phyloP scores from a whole-genome alignment of 2,329 filamentous ascomycete species.

The Alternaria sp. region DNA sequence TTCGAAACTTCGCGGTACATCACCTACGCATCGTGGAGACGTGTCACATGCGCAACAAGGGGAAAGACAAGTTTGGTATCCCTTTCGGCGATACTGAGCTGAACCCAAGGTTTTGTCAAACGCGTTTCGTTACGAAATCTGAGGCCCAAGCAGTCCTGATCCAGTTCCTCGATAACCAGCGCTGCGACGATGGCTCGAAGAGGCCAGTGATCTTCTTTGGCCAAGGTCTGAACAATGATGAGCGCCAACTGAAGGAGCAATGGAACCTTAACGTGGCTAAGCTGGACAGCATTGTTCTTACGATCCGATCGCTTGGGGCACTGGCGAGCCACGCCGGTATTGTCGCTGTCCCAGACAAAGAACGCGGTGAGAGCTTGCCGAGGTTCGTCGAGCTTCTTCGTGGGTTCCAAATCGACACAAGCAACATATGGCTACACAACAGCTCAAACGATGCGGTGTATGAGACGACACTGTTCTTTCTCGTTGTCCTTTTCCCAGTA shows the following conservation, averaged over 20 bases:
- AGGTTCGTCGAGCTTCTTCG: background rate
- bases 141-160: background rate
- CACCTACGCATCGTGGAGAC: background rate
- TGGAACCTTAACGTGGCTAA: background rate
- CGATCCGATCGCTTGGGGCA: background rate
- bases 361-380: background rate
- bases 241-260: background rate
- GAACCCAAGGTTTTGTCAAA: background rate
- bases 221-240: background rate
- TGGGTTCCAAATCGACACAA: background rate
- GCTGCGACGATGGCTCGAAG: background rate
- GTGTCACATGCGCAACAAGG: background rate
- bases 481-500: background rate
- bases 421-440: background rate
- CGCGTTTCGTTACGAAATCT: background rate
- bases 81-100: background rate
- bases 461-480: background rate
- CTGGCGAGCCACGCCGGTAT: background rate
- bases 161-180: background rate
- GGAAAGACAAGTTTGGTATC: background rate
- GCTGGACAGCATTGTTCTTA: background rate
- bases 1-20: background rate
- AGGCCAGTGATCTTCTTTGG: background rate
- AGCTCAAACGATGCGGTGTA: background rate
- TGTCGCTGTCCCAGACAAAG: background rate